phyloP scores from a whole-genome alignment of 805 yeast species.

The Zygosaccharomyces rouxii region DNA sequence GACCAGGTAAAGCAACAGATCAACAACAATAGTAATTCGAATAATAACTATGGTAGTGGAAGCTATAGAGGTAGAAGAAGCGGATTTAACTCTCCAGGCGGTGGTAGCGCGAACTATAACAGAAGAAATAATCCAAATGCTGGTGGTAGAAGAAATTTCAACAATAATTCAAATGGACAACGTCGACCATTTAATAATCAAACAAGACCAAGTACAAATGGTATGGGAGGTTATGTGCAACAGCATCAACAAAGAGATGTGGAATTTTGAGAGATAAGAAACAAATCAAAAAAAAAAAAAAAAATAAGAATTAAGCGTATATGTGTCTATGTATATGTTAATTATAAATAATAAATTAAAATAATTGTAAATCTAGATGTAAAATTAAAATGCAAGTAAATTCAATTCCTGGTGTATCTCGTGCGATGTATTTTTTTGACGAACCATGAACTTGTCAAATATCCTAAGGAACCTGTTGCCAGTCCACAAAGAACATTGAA shows the following conservation, averaged over 20 bases:
- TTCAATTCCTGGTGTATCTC: constrained; percentile 8
- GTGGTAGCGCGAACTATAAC: constrained; percentile 33
- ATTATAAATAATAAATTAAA: constrained; percentile 1
- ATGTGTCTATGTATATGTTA: constrained; percentile 2
- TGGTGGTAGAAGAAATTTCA: constrained; percentile 32
- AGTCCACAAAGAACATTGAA: constrained; percentile 59
- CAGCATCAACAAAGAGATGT: constrained; percentile 22
- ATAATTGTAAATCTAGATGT: not conserved
- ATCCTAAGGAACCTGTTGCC: constrained; percentile 72
- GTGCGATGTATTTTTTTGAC: constrained; percentile 41
- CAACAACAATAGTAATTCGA: constrained; percentile 43
- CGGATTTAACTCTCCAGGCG: constrained; percentile 30
- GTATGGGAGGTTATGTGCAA: constrained; percentile 34
- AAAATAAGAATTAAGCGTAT: not conserved
- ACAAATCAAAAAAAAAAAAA: not conserved
- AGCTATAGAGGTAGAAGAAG: constrained; percentile 20
- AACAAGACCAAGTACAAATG: constrained; percentile 19
- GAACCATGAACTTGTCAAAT: constrained; percentile 61
- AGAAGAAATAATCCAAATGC: constrained; percentile 24
- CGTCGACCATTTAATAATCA: constrained; percentile 10
- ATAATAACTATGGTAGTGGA: constrained; percentile 35
- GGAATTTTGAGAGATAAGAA: constrained; percentile 7
- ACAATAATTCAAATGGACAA: constrained; percentile 14
- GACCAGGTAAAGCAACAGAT: constrained; percentile 70
- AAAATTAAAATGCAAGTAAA: not conserved